Evolutionary conservation across 768 basidiomycete genomes (phyloP), one percentile per base, ranked within the genome.

Genomic region (Cyathus striatus): DNA sequence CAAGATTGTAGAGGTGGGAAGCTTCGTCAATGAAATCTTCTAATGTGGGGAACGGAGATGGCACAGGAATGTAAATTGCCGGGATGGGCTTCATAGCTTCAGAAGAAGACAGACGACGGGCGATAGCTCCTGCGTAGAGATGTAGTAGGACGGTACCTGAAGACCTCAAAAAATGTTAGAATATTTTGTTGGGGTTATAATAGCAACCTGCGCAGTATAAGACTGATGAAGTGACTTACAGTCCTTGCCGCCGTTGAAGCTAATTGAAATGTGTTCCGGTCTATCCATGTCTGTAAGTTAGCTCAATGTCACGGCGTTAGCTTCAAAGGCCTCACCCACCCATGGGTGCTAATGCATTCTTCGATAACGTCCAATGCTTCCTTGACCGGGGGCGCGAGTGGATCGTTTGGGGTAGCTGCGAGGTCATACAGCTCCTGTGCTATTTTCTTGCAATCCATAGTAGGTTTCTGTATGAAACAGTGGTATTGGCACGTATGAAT

Each of bases 191-290:
- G 16, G 9, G 27, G 38, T 41, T 27, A 47, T n/a, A n/a, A n/a
- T n/a, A n/a, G n/a, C n/a, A n/a, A n/a, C n/a, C n/a, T n/a, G n/a
- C n/a, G n/a, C n/a, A 38, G 47, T 42, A 21, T 21, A 24, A 36
- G 40, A 17, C 18, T n/a, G 27, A 30, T 23, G 12, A 38, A 35
- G n/a, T 21, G 12, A 70, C 83, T 53, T 55, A 95, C 96, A 99
- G 58, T 99, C 96, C 62, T 99, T 99, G 41, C 96, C 96, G 7
- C 96, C 96, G 52, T 98, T 99, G 69, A 97, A 99, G 63, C 93
- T 96, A 46, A 99, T 72, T 2, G 93, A 85, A 3, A 93, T 66
- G 43, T 73, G 69, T 25, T 84, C 78, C 55, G 76, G 72, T 39
- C 90, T 89, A 41, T 47, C 51, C 37, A 42, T 37, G 45, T 52